Base-by-base conservation (phyloP, 2,329 filamentous ascomycete species). In the Elsinoe ampelina region DNA sequence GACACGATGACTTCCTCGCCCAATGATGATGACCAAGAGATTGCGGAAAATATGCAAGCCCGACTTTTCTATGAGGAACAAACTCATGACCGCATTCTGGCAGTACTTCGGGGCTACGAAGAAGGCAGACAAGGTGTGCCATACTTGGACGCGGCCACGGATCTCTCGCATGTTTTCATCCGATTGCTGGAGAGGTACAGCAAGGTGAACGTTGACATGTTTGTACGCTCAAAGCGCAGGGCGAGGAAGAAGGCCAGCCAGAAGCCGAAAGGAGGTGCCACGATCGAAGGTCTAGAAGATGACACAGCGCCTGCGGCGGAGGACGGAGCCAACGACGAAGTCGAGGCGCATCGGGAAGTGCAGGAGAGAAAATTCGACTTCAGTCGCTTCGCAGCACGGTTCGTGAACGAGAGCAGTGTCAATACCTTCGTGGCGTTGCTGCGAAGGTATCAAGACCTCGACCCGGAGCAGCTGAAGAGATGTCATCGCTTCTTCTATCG, bases 11-110 rank as follows among this genome's bases (percentile, higher is more conserved):
- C 84, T 1, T 83, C 87, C 47, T 93, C 89, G 1, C 79, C 81
- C 0, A 80, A 88, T 30, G 91, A 96, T 61, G 91, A 96, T n/a
- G 89, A 98, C 63, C 87, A 95, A 67, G 93, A 97, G 64, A 97
- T 98, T 68, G 92, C 93, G 0, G 92, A 98, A 68, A 98, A 98
- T 64, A 96, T 95, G 11, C 82, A 95, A 54, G 95, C 87, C 65
- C 88, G 92, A 60, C 89, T 98, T n/a, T 98, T 98, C 70, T 98
- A 98, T 72, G 93, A 98, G 71, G 90, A 97, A 67, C 82, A 88
- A 0, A 96, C 91, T 0, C 91, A 98, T 66, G 92, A 98, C 60
- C 80, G 87, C 20, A 81, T 98, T 54, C 80, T 92, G 30, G 81
- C 84, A 58, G 87, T 96, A 55, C 78, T 92, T 1, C 80, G 86